phyloP scores from a whole-genome alignment of 805 yeast genomes.

The Saccharomycopsis fermentans region DNA sequence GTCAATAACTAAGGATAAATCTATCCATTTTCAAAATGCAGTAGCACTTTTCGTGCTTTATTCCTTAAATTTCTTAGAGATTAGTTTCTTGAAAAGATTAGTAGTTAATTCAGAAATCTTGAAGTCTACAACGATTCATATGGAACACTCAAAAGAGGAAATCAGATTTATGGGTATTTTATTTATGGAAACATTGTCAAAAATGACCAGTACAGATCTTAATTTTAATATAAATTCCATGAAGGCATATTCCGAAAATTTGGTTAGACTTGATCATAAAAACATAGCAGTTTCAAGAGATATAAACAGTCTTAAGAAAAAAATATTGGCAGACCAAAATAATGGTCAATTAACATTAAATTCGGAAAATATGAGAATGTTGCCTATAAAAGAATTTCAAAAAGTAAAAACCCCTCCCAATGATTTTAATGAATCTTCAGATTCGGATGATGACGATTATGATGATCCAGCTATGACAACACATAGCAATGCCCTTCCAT shows the following conservation, averaged over 20 bases:
- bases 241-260: constrained; percentile 2
- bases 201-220: background rate
- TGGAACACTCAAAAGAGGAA: constrained; percentile 9
- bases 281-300: background rate
- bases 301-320: background rate
- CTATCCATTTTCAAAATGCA: constrained; percentile 6
- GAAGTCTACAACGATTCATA: constrained; percentile 8
- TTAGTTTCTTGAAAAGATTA: background rate
- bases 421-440: background rate
- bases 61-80: background rate
- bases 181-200: constrained; percentile 10
- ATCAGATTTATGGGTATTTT: constrained; percentile 14
- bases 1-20: constrained; percentile 3
- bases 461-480: constrained; percentile 14
- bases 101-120: background rate
- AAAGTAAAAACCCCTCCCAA: background rate
- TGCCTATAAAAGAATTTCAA: background rate
- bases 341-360: background rate
- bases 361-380: background rate
- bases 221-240: constrained; percentile 12
- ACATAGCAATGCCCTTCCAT: constrained; percentile 14
- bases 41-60: constrained; percentile 7
- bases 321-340: background rate
- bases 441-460: constrained; percentile 18
- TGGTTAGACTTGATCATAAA: background rate